phyloP scores from a whole-genome alignment of 352 stramenopile species.

The Lagenidium sp. region DNA sequence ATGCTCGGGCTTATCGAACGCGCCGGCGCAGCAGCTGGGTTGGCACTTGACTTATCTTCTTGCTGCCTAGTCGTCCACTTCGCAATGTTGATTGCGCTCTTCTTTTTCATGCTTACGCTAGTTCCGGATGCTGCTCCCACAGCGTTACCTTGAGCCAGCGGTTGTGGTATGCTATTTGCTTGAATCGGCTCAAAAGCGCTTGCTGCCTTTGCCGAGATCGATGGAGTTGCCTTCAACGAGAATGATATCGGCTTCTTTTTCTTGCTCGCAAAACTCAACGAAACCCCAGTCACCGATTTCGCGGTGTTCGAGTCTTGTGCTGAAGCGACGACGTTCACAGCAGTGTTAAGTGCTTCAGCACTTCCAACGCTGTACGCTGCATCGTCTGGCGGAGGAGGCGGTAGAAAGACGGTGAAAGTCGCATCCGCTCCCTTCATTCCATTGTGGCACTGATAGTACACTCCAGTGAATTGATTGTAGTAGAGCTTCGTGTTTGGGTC shows the following conservation, averaged over 20 bases:
- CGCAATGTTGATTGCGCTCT: conserved; percentile 69
- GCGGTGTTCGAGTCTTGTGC: background rate
- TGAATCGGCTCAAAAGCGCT: conserved; percentile 5
- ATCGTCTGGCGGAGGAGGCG: conserved; percentile 42
- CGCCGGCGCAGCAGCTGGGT: background rate
- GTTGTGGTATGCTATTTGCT: no score
- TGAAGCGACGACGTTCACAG: no score
- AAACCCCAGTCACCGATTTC: conserved; percentile 4
- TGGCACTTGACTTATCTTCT: conserved; percentile 8
- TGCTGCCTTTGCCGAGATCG: conserved; percentile 6
- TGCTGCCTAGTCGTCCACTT: conserved; percentile 72
- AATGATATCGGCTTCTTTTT: conserved; percentile 74
- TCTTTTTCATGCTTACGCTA: conserved; percentile 44
- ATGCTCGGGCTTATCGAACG: background rate
- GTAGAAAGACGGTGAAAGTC: conserved; percentile 38
- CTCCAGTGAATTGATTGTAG: conserved; percentile 55
- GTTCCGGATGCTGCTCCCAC: conserved; percentile 8
- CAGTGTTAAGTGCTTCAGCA: no score
- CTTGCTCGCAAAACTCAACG: conserved; percentile 18
- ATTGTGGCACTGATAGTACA: conserved; percentile 46
- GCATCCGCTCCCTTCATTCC: conserved; percentile 9
- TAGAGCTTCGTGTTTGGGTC: conserved; percentile 64
- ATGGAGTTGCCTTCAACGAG: conserved; percentile 25
- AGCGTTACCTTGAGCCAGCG: background rate
- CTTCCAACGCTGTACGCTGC: conserved; percentile 4